A percentile compares a stretch with the other conserved stretches of the same genome.
These are phyloP conservation scores for Tolypocladium sp. DNA, from an alignment of 2,329 filamentous ascomycete genomes.

Conservation along the genomic window DNA sequence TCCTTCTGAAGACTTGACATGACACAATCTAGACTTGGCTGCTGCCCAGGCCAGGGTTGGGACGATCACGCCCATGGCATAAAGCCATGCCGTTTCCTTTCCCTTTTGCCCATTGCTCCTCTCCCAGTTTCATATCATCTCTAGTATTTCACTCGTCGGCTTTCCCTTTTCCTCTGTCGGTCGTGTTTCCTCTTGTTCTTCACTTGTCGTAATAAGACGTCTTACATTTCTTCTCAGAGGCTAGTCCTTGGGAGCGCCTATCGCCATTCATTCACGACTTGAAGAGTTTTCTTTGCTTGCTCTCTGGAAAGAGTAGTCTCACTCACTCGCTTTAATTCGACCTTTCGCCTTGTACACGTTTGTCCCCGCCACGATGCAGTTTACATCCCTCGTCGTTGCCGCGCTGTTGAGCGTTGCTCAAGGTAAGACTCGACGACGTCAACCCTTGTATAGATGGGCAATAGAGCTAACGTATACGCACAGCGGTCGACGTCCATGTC, in stretches of 20 bases:
- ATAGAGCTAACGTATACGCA: neutral
- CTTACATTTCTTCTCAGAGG: conserved; percentile 18
- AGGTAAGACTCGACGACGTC: conserved; percentile 21
- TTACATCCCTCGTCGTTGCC: conserved; percentile 35
- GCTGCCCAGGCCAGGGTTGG: neutral
- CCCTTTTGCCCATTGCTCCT: neutral
- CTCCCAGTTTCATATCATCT: neutral
- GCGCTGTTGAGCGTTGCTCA: conserved; percentile 38
- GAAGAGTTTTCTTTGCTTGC: conserved; percentile 4
- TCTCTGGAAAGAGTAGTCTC: neutral
- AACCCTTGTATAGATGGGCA: neutral
- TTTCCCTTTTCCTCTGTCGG: neutral
- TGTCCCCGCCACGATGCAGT: conserved; percentile 38
- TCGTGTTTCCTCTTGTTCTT: neutral
- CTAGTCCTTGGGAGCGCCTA: conserved; percentile 31
- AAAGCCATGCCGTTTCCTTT: neutral
- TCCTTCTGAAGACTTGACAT: neutral
- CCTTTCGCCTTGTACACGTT: conserved; percentile 2
- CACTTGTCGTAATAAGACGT: neutral
- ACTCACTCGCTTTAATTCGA: neutral
- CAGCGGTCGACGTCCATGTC: conserved; percentile 43
- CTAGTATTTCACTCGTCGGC: neutral
- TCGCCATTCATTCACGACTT: neutral
- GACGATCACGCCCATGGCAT: neutral
- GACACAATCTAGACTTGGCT: neutral